phyloP scores from a whole-genome alignment of 2,329 filamentous ascomycete genomes.

The Lecanosticta acicola region DNA sequence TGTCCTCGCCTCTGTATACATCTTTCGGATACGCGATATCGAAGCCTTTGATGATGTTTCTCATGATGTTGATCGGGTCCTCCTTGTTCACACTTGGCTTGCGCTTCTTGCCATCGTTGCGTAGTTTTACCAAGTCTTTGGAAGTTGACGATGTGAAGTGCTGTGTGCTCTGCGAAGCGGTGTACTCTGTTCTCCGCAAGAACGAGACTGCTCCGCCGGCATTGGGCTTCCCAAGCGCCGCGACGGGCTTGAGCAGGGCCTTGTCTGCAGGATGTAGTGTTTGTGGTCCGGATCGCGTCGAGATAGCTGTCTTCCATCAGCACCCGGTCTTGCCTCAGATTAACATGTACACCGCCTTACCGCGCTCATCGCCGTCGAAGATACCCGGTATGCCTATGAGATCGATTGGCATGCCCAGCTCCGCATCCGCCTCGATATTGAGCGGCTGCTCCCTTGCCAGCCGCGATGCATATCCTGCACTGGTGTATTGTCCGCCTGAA shows the following conservation, averaged over 20 bases:
- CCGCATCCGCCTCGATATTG: conserved; percentile 95
- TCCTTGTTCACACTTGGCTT: conserved; percentile 43
- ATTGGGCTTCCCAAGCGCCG: conserved; percentile 78
- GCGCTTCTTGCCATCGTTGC: conserved; percentile 37
- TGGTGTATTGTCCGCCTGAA: conserved; percentile 80
- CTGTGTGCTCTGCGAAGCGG: conserved; percentile 52
- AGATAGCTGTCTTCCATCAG: conserved; percentile 33
- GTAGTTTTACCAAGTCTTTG: conserved; percentile 44
- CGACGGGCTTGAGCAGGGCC: conserved; percentile 73
- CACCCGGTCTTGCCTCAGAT: not conserved
- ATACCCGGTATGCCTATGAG: conserved; percentile 90
- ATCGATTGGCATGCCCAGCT: conserved; percentile 95
- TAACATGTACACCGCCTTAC: conserved; percentile 58
- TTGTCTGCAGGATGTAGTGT: conserved; percentile 77
- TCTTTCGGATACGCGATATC: conserved; percentile 59
- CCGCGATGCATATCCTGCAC: conserved; percentile 80
- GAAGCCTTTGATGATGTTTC: conserved; percentile 58
- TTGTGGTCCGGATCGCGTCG: conserved; percentile 66
- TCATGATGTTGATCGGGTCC: conserved; percentile 56
- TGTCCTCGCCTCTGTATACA: conserved; percentile 64
- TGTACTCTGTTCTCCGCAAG: conserved; percentile 93
- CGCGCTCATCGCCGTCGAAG: conserved; percentile 90
- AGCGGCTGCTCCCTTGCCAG: conserved; percentile 85
- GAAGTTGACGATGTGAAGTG: conserved; percentile 51
- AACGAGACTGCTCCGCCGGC: conserved; percentile 80